Evolutionary conservation across 2,329 filamentous ascomycete genomes (phyloP), one percentile per base, ranked within the genome.

Genomic region (Diaporthe velutina): DNA sequence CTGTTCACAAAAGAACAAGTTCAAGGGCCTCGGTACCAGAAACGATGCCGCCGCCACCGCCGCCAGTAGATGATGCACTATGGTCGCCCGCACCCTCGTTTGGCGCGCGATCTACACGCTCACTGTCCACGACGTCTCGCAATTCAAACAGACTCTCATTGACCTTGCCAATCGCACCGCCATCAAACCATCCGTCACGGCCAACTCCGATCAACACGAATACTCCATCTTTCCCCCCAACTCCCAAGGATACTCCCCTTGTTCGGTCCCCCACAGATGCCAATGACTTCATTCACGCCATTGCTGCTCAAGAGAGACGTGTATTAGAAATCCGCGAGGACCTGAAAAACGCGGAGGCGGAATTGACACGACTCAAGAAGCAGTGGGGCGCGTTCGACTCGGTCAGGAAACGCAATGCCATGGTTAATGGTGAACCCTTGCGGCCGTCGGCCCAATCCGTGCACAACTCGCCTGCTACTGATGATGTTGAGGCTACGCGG

Each of bases 291-390:
- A 92, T 99, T 78, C 96, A 95, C 76, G 94, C 96, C 74, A 93
- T 99, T 79, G 97, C 97, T 58, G 93, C 95, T 19, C 96, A 98
- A 84, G 97, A 99, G 85, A 90, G 97, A 74, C 92, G 92, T 78
- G 96, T 99, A 2, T 86, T 99, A 74, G 97, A 98, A 84, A 87
- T 99, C 70, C 93, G 93, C 75, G 97, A 99, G 83, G 96, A 98
- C 83, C 87, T 99, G n/a, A 86, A 88, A 33, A 93, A 92, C 75
- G 96, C 97, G 8, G 96, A 99, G 82, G 85, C 87, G 17, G 94
- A 98, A 61, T 87, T 99, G 54, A 86, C 87, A 61, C 90, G 87
- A 55, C 87, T 99, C 76, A 98, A 98, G 87, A 93, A 90, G 80
- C 93, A 95, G 83, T 98, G 95, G 93, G 90, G 94, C 2, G 85